phyloP scores from a whole-genome alignment of 805 yeast genomes.

The Cyberlindnera nakhonratchasimensis region DNA sequence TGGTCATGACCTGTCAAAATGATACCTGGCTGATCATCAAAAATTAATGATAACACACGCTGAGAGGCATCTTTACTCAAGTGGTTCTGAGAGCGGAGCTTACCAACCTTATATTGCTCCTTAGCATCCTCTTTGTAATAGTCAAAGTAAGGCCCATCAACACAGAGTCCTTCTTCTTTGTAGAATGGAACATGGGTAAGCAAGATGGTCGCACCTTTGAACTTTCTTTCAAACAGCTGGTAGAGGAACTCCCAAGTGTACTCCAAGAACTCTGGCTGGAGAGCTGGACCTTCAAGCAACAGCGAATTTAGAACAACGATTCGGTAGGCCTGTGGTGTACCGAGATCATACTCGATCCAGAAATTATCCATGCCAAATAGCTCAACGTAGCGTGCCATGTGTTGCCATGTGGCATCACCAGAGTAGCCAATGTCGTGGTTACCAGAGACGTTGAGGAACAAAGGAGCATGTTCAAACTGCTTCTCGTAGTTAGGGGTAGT shows the following conservation, averaged over 20 bases:
- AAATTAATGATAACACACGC: constrained; percentile 65
- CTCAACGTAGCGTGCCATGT: constrained; percentile 70
- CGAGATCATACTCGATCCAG: constrained; percentile 65
- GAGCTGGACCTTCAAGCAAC: constrained; percentile 85
- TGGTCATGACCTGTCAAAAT: constrained; percentile 95
- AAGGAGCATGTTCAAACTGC: constrained; percentile 46
- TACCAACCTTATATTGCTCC: constrained; percentile 67
- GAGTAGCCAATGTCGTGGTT: constrained; percentile 95
- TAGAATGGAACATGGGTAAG: constrained; percentile 88
- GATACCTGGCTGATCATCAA: constrained; percentile 68
- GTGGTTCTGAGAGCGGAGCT: constrained; percentile 83
- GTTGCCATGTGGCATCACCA: constrained; percentile 92
- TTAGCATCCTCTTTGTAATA: constrained; percentile 52
- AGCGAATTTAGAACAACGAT: constrained; percentile 84
- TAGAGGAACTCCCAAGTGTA: constrained; percentile 74
- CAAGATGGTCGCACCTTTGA: constrained; percentile 75
- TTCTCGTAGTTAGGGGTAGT: constrained; percentile 33
- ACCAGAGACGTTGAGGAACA: constrained; percentile 83
- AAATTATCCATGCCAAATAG: constrained; percentile 85
- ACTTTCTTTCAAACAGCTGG: constrained; percentile 49
- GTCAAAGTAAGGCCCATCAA: constrained; percentile 76
- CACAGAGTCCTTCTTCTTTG: constrained; percentile 77
- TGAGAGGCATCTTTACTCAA: constrained; percentile 63
- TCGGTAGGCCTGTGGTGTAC: constrained; percentile 73
- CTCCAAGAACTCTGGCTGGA: constrained; percentile 63